Percentiles rank a stretch among this genome's conserved stretches.
phyloP scores from a whole-genome alignment of 345 rosid genomes.

The Brassica incana region DNA sequence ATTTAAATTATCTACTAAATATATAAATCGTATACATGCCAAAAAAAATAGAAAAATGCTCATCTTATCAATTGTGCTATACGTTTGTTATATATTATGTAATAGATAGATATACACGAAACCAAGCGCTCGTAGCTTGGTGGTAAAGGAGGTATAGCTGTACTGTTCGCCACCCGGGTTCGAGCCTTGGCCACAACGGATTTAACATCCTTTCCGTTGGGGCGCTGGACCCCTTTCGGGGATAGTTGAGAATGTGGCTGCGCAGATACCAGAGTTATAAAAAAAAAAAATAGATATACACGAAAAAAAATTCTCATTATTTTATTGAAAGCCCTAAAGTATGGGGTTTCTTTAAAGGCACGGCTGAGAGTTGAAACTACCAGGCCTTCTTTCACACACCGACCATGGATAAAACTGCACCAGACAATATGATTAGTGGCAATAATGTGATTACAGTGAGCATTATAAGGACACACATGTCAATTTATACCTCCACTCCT shows the following conservation, averaged over 20 bases:
- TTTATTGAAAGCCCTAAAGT: background rate
- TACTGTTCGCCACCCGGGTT: no score
- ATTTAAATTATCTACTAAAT: background rate
- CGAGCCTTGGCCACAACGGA: no score
- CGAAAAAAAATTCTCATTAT: background rate
- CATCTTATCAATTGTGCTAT: background rate
- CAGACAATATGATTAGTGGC: slow-evolving; percentile 40
- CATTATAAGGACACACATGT: slow-evolving; percentile 18
- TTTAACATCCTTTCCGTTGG: no score
- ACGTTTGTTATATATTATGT: background rate
- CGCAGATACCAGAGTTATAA: no score
- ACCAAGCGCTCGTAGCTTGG: no score
- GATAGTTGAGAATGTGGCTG: no score
- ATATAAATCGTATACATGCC: background rate
- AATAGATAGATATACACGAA: background rate
- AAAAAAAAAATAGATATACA: background rate
- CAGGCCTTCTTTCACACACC: slow-evolving; percentile 30
- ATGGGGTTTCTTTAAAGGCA: slow-evolving; percentile 39
- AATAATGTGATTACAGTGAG: slow-evolving; percentile 6
- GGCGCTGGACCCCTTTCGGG: no score
- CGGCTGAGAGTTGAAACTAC: slow-evolving; percentile 37
- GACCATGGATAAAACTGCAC: slow-evolving; percentile 1
- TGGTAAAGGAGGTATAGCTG: no score
- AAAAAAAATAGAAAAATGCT: background rate
- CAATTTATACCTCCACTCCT: background rate